Evolutionary conservation across 306 rosid genomes (phyloP).

Genomic region (Malus domestica): DNA sequence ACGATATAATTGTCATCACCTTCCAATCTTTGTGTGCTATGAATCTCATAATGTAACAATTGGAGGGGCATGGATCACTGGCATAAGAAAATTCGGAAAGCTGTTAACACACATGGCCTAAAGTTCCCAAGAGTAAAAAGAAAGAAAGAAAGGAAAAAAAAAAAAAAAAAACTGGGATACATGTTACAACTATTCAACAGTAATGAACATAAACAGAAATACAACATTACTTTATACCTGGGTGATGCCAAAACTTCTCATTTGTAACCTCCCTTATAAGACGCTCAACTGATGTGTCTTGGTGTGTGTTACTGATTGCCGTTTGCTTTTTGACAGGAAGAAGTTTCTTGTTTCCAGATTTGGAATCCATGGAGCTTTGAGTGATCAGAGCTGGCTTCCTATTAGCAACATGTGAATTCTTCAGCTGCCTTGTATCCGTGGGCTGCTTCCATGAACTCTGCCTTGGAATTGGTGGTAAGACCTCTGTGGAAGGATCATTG

Average conservation of each 20-base stretch:
- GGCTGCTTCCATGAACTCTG: constrained; percentile 90
- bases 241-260: constrained; percentile 95
- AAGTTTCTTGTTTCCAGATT: constrained; percentile 62
- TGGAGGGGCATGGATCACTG: constrained; percentile 57
- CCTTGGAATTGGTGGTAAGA: constrained; percentile 66
- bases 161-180: constrained; percentile 2
- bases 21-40: constrained; percentile 58
- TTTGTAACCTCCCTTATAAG: constrained; percentile 96
- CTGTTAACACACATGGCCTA: constrained; percentile 15
- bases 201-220: neutral
- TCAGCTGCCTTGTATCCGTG: constrained; percentile 56
- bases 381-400: constrained; percentile 50
- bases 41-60: constrained; percentile 65
- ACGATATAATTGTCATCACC: constrained; percentile 62
- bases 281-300: constrained; percentile 90
- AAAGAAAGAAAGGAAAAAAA: neutral
- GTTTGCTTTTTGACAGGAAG: constrained; percentile 71
- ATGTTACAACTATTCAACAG: neutral
- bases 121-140: constrained; percentile 10
- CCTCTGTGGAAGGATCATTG: constrained; percentile 51
- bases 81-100: constrained; percentile 39
- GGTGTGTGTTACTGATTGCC: constrained; percentile 46
- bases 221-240: constrained; percentile 50
- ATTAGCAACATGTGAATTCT: constrained; percentile 45
- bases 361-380: constrained; percentile 61